Percentiles rank a stretch among this genome's conserved stretches.
Conservation (phyloP, 176 grass and related monocot genomes). For the maize (Zea mays) region Zm-B73-REFERENCE-NAM-5.0 NC_050102.1:166969501-166970000, state of each 20-base stretch:
- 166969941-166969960: constrained; percentile 98
- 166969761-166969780: constrained; percentile 98
- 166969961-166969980: constrained; percentile 92
- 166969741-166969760: constrained; percentile 93
- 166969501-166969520: constrained; percentile 95
- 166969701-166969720: constrained; percentile 88
- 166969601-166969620: constrained; percentile 98
- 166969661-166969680: constrained; percentile 97
- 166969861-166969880: background rate
- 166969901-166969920: constrained; percentile 95
- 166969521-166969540: constrained; percentile 97
- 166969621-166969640: constrained; percentile 84
- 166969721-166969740: constrained; percentile 87
- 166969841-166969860: constrained; percentile 21
- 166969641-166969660: constrained; percentile 91
- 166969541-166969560: constrained; percentile 93
- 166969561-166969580: constrained; percentile 80
- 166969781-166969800: constrained; percentile 96
- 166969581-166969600: constrained; percentile 90
- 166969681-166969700: constrained; percentile 99
- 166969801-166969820: constrained; percentile 54
- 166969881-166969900: constrained; percentile 23
- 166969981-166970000: constrained; percentile 99
- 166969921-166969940: constrained; percentile 99
- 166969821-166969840: constrained; percentile 15